Base-by-base conservation (phyloP, 441 rosid genomes). In the Erodium texanum region DNA sequence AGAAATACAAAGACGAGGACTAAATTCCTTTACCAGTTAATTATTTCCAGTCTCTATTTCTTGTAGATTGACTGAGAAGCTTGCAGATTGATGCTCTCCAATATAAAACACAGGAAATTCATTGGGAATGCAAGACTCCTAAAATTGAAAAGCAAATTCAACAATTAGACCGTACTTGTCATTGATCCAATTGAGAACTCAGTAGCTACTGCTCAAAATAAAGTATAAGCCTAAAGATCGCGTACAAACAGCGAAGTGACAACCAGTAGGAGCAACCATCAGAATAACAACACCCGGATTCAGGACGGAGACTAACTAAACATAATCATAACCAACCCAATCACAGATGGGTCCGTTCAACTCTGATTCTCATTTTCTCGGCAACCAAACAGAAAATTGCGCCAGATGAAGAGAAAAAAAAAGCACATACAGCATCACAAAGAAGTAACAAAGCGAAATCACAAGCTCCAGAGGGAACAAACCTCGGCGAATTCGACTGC, bases 1-100 rank as follows among this genome's bases (percentile, higher is more conserved):
- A 24, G 24, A 5, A 5, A 45, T 2, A 0, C 18, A 18, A 69
- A 52, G 54, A 62, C 36, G 43, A 62, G 66, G 24, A 16, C 61
- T 54, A 54, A 54, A 54, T 54, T 54, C 22, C 54, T 54, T 78
- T 50, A 72, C 82, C 78, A 18, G 50, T 24, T 18, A 73, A 36
- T 38, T 65, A 36, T 16, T 62, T 15, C 41, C 38, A 66, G n/a
- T 56, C 69, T 69, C 66, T 71, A 73, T 61, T 69, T 4, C 20
- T 6, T 27, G 52, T 20, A 62, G 41, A 41, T 68, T 14, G 54
- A 58, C 20, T 34, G 43, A 41, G 34, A 70, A 58, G 36, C 64
- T 7, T 12, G 66, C 19, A 69, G 56, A 66, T 48, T 48, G 38
- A 65, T 24, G 41, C 71, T 16, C 27, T 62, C 38, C 41, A 14